phyloP scores from a whole-genome alignment of 202 grass and related monocot genomes.

The Bolboschoenoplectus hybrid region DNA sequence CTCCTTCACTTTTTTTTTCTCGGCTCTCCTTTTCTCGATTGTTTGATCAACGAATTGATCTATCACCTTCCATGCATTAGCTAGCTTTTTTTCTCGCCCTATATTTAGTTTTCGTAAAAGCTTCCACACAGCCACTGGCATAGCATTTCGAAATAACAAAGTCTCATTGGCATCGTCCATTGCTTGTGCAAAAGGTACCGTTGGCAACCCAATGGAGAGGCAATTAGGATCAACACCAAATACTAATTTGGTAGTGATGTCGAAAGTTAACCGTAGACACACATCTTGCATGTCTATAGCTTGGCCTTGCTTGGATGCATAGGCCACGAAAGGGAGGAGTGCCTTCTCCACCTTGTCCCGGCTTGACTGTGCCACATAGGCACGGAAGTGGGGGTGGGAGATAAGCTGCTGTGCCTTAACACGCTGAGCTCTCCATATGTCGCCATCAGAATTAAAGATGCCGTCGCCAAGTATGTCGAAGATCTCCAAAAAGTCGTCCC shows the following conservation, averaged over 20 bases:
- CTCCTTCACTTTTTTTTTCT: conserved; percentile 36
- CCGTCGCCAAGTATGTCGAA: conserved; percentile 70
- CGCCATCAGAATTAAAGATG: conserved; percentile 72
- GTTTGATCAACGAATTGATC: conserved; percentile 68
- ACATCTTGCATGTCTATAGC: conserved; percentile 67
- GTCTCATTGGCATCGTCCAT: conserved; percentile 72
- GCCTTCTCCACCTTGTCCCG: conserved; percentile 47
- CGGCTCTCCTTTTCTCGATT: conserved; percentile 44
- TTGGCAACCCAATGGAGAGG: conserved; percentile 41
- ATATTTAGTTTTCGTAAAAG: conserved; percentile 43
- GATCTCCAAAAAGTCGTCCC: conserved; percentile 64
- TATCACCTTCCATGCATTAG: conserved; percentile 47
- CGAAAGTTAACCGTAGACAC: conserved; percentile 70
- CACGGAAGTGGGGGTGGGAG: conserved; percentile 46
- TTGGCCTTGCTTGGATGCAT: conserved; percentile 37
- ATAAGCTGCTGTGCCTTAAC: conserved; percentile 63
- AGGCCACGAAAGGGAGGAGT: conserved; percentile 55
- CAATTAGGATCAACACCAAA: conserved; percentile 74
- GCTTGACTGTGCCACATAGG: conserved; percentile 46
- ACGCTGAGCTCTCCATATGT: conserved; percentile 58
- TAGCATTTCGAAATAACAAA: conserved; percentile 57
- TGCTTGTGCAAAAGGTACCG: conserved; percentile 59
- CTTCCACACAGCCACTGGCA: conserved; percentile 63
- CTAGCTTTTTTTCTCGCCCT: conserved; percentile 59
- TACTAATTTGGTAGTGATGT: conserved; percentile 62